phyloP scores from a whole-genome alignment of 495 filamentous ascomycete species.

The Bombardia bombarda region DNA sequence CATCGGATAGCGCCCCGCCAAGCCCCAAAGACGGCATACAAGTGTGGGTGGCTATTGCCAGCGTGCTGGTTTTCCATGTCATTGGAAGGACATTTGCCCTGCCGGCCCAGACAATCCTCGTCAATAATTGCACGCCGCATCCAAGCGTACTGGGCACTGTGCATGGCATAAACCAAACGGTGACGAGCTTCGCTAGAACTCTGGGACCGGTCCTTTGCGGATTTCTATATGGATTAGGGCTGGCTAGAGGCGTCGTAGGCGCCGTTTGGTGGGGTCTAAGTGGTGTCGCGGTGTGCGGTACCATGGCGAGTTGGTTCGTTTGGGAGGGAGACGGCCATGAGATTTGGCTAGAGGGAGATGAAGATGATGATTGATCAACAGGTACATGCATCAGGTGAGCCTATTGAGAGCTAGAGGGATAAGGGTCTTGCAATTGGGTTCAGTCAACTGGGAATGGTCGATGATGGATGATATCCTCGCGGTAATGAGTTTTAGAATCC shows the following conservation, averaged over 20 bases:
- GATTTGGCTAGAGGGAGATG: slow-evolving; percentile 59
- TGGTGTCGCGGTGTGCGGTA: slow-evolving; percentile 52
- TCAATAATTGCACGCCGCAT: slow-evolving; percentile 80
- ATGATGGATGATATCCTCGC: too few relatives aligned
- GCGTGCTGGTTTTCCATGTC: slow-evolving; percentile 65
- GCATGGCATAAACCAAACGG: slow-evolving; percentile 73
- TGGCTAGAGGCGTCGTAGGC: slow-evolving; percentile 63
- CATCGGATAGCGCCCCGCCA: slow-evolving; percentile 49
- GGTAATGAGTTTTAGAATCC: too few relatives aligned
- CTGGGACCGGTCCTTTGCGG: slow-evolving; percentile 68
- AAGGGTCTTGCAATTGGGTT: too few relatives aligned
- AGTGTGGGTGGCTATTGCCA: slow-evolving; percentile 62
- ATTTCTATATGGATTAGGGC: slow-evolving; percentile 60
- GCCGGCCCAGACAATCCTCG: slow-evolving; percentile 65
- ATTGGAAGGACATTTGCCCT: slow-evolving; percentile 75
- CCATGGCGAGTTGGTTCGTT: slow-evolving; percentile 56
- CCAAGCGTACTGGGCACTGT: slow-evolving; percentile 73
- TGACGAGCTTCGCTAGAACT: slow-evolving; percentile 61
- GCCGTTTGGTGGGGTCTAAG: slow-evolving; percentile 72
- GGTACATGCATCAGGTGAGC: too few relatives aligned
- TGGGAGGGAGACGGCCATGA: slow-evolving; percentile 69
- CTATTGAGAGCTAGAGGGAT: too few relatives aligned
- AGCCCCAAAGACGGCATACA: slow-evolving; percentile 53
- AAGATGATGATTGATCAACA: slow-evolving; percentile 36
- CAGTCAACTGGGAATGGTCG: too few relatives aligned